Evolutionary conservation across 1,284 basidiomycete species (phyloP).

Genomic region (Pseudozyma hubeiensis): DNA sequence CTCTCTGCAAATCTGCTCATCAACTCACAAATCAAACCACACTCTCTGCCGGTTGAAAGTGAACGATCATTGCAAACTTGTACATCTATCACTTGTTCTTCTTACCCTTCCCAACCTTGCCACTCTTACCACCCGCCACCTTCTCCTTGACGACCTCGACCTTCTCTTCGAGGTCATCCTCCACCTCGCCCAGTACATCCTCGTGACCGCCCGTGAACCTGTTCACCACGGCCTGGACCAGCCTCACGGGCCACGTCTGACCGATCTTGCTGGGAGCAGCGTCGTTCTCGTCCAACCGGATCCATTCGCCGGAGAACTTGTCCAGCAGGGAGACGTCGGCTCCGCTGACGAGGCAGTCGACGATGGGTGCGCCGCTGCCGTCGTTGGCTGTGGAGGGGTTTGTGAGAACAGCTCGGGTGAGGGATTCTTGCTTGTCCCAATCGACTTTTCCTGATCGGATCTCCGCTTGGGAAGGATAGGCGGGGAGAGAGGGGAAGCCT

Average conservation of each 20-base stretch:
- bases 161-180: conserved; percentile 13
- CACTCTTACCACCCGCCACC: not conserved
- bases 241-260: conserved; percentile 49
- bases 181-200: conserved; percentile 24
- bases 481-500: conserved; percentile 55
- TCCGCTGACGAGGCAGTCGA: conserved; percentile 55
- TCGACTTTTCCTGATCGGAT: conserved; percentile 40
- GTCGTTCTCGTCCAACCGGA: conserved; percentile 50
- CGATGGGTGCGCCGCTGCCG: conserved; percentile 27
- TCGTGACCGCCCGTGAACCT: conserved; percentile 29
- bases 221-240: conserved; percentile 31
- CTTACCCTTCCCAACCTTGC: conserved; percentile 7
- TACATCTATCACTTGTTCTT: conserved; percentile 24
- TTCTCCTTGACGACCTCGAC: conserved; percentile 4
- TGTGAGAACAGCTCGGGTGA: conserved; percentile 38
- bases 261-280: conserved; percentile 20
- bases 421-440: conserved; percentile 61
- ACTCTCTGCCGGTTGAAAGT: no score
- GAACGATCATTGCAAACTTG: no score
- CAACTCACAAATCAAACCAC: no score
- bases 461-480: conserved; percentile 22
- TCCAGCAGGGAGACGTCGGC: conserved; percentile 48
- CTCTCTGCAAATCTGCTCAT: no score
- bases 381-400: conserved; percentile 9
- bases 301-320: conserved; percentile 49